Base-by-base conservation (phyloP, 2,329 filamentous ascomycete genomes). In the Exophiala viscosa region DNA sequence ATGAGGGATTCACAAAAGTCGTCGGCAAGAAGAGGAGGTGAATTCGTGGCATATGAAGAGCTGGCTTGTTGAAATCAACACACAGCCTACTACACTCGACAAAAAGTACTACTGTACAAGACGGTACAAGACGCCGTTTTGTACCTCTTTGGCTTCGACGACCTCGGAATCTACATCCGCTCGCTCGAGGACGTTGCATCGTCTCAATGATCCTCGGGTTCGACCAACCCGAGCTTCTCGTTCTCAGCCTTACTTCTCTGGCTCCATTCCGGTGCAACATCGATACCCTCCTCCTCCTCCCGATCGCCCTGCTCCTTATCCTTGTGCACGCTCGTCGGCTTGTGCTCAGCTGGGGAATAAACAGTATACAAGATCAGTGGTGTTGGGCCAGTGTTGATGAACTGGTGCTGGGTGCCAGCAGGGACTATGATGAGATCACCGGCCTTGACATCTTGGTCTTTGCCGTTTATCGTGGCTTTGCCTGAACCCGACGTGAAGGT, bases 1-100 rank as follows among this genome's bases (percentile, higher is more conserved):
- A 90, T 60, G 88, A 92, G 65, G 88, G 88, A 3, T 92, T 92
- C 67, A 88, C 84, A 13, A 88, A 80, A 70, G 87, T 90, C 60
- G 80, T 83, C 50, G 78, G 81, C 64, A 87, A 83, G 74, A 87
- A 83, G 77, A 80, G 76, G 73, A 78, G 73, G 67, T 67, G 64
- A 65, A 58, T 10, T 33, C 28, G n/a, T 11, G 23, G 9, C 11
- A n/a, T 20, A n/a, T 32, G 35, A 14, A 5, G 15, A 31, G 20
- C 23, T 31, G 31, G 13, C 32, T 41, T 20, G 15, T 9, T 31
- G 32, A 28, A 28, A 28, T n/a, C 23, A 28, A 28, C 23, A 28
- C 23, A 28, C 23, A 28, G 23, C 1, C 23, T 28, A 5, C 5
- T 28, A 28, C 3, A 28, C 23, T 28, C 8, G 23, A 5, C 23